These are phyloP conservation scores for Excoecaria agallocha DNA, from an alignment of 345 rosid genomes.

Conservation along the genomic window DNA sequence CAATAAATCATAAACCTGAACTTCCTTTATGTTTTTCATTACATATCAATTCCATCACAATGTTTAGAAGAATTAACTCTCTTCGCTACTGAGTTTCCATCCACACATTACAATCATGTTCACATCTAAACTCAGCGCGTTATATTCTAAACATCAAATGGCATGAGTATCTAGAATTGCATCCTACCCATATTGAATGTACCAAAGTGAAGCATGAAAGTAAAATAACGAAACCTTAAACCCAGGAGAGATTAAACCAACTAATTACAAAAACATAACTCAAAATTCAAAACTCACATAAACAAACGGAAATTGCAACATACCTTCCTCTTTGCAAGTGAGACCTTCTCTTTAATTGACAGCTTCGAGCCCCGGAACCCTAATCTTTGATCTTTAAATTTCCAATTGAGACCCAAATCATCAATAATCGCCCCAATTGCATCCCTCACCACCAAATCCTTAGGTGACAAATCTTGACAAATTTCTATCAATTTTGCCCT, in stretches of 20 bases:
- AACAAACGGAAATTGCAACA: not conserved
- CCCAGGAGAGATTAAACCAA: not conserved
- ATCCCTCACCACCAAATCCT: constrained; percentile 57
- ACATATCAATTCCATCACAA: not conserved
- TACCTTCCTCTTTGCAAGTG: constrained; percentile 69
- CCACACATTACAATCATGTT: not conserved
- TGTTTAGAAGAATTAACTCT: not conserved
- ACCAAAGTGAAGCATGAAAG: not conserved
- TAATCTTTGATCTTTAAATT: constrained; percentile 54
- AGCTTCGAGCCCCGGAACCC: constrained; percentile 50
- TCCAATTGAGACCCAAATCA: constrained; percentile 72
- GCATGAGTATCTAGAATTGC: not conserved
- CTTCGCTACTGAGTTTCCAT: not conserved
- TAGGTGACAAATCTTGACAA: constrained; percentile 56
- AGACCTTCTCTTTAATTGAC: constrained; percentile 67
- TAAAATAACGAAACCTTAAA: not conserved
- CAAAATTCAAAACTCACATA: not conserved
- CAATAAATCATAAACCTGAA: not conserved
- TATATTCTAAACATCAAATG: too few species aligned
- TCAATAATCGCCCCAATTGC: constrained; percentile 63
- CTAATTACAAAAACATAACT: not conserved
- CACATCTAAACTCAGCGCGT: not conserved
- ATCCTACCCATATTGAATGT: not conserved
- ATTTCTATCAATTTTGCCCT: constrained; percentile 57
- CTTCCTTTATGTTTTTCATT: not conserved